Evolutionary conservation across 208 protist genomes (phyloP), one percentile per base, ranked within the genome.

Genomic region (Trypanosoma brucei): DNA sequence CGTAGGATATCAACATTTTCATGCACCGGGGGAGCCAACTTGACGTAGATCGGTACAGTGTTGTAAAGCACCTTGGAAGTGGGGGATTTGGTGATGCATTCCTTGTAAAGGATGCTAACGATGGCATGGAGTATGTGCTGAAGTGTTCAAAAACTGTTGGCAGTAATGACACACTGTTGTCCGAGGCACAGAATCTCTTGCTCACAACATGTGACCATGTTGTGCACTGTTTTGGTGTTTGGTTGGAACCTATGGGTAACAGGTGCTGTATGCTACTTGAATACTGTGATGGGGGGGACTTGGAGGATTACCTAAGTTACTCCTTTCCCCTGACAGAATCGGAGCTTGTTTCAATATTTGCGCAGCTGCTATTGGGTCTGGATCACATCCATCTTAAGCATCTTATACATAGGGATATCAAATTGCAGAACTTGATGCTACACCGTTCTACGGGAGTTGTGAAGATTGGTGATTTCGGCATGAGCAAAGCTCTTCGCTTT

Each of bases 381-480:
- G 81, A 88, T 37, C 83, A 93, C 55, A 59, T 93, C 31, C 86
- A 93, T 70, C 53, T 84, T 33, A 78, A 80, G 38, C 72, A 83
- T 60, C 51, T 83, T 30, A 62, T 87, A 13, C 81, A 87, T 65
- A 68, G 81, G 13, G 81, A 87, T 54, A 71, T 87, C n/a, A 87
- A 87, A 42, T 62, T 78, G 39, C 70, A 73, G 30, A 87, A 93
- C 68, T 52, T 76, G 33, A 60, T 93, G 34, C 70, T 93, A n/a
- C 68, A 78, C 42, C 38, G 63, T 55, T 30, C 56, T 57, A 71
- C 66, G 33, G 73, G 68, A 7, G 66, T 73, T 11, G 79, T 81
- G 59, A 93, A 90, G 64, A 83, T 93, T 59, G 83, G 69, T 38
- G 86, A 93, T 65, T 93, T 88, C 71, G 86, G 86, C 1, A 63